phyloP scores from a whole-genome alignment of 371 early-diverging fungal genomes.

The Blakeslea trispora region DNA sequence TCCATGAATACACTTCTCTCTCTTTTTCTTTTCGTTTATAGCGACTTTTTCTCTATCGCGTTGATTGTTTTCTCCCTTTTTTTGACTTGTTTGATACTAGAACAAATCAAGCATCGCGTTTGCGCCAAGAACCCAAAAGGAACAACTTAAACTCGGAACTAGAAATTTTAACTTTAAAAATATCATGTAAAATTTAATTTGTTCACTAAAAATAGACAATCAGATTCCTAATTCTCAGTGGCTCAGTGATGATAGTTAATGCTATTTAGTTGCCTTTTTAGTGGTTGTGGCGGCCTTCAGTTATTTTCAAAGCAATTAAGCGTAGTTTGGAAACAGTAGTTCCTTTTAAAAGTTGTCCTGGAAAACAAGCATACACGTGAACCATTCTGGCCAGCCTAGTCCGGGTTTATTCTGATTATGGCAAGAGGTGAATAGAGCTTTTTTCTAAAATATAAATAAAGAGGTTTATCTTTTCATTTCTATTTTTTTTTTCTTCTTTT shows the following conservation, averaged over 20 bases:
- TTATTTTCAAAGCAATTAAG: neutral
- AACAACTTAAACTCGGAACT: too few species aligned
- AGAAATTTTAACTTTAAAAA: too few species aligned
- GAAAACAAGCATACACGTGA: neutral
- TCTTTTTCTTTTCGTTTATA: too few species aligned
- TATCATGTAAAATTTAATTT: too few species aligned
- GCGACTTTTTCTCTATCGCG: too few species aligned
- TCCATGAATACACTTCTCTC: too few species aligned
- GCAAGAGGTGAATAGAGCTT: neutral
- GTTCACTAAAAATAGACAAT: too few species aligned
- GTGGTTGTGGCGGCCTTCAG: neutral
- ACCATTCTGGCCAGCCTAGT: neutral
- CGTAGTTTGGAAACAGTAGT: neutral
- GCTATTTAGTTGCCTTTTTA: neutral
- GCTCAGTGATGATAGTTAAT: neutral
- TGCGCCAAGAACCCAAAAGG: too few species aligned
- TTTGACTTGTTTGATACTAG: too few species aligned
- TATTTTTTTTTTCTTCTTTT: neutral
- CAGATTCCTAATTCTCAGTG: neutral
- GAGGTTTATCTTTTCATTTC: neutral
- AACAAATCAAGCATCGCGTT: too few species aligned
- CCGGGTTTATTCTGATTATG: slow-evolving; percentile 2
- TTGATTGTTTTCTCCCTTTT: too few species aligned
- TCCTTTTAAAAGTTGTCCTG: neutral
- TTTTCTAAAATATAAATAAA: slow-evolving; percentile 2